A percentile compares a stretch with the other conserved stretches of the same genome.
phyloP scores from a whole-genome alignment of 352 stramenopile genomes.

The Aphanomyces astaci region DNA sequence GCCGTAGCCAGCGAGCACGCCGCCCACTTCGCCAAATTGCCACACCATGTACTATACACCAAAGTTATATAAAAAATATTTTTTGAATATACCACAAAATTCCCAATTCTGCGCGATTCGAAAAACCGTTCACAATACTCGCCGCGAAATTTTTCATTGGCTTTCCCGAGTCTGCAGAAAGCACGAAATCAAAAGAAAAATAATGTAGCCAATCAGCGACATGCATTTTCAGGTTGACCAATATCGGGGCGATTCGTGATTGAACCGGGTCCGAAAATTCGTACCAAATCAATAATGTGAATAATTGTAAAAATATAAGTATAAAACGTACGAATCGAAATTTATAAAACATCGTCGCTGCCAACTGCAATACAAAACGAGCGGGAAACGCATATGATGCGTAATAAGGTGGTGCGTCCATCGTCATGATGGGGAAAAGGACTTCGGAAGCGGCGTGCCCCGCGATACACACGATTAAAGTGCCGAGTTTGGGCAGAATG shows the following conservation, averaged over 20 bases:
- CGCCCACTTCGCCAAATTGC: constrained; percentile 71
- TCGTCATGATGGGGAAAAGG: constrained; percentile 66
- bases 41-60: constrained; percentile 81
- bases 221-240: no score
- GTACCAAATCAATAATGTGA: no score
- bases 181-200: background rate
- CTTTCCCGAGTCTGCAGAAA: no score
- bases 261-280: no score
- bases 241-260: no score
- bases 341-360: constrained; percentile 69
- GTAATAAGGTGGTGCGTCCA: constrained; percentile 70
- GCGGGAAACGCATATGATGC: constrained; percentile 45
- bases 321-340: constrained; percentile 77
- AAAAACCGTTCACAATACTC: no score
- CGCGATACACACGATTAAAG: constrained; percentile 43
- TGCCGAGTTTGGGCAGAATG: background rate
- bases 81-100: no score
- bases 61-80: no score
- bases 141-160: no score
- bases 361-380: constrained; percentile 64
- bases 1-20: constrained; percentile 46
- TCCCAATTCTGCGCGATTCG: no score
- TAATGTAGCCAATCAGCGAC: background rate
- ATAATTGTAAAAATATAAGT: no score
- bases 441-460: constrained; percentile 62